Percentiles rank a stretch among this genome's conserved stretches.
Conservation (phyloP, 257 asterid species). For the Schizonepeta tenuifolia region DNA sequence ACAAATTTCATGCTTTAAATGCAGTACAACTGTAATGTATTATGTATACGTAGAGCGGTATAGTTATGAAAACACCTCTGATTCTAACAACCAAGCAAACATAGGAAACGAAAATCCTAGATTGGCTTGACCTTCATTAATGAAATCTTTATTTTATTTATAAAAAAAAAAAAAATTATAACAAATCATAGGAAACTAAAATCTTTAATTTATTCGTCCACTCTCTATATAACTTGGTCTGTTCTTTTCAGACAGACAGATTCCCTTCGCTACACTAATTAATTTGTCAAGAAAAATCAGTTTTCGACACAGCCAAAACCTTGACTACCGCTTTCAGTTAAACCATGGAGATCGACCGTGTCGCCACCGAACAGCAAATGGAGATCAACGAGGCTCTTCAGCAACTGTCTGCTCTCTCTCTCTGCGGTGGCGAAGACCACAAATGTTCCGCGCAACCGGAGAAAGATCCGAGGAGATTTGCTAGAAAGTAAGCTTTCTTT, state of each 20-base stretch:
- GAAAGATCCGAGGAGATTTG: conserved; percentile 68
- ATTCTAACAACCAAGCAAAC: too few relatives aligned
- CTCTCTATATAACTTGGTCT: not conserved
- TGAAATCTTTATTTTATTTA: too few relatives aligned
- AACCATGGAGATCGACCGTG: conserved; percentile 42
- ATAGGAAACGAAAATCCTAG: too few relatives aligned
- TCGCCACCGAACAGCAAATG: conserved; percentile 17
- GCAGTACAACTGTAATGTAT: too few relatives aligned
- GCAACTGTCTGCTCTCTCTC: conserved; percentile 38
- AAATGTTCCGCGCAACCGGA: conserved; percentile 28
- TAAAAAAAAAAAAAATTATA: too few relatives aligned
- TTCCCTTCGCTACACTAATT: too few relatives aligned
- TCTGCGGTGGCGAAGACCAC: conserved; percentile 35
- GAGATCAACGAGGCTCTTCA: conserved; percentile 21
- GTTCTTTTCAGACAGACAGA: not conserved
- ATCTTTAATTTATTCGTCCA: not conserved
- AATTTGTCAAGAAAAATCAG: conserved; percentile 22
- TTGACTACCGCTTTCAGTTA: conserved; percentile 3
- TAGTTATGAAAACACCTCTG: too few relatives aligned
- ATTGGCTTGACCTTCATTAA: too few relatives aligned
- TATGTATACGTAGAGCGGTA: too few relatives aligned
- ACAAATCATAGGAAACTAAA: not conserved
- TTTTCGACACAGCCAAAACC: not conserved
- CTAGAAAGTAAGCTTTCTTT: conserved; percentile 56
- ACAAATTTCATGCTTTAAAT: too few relatives aligned